Conservation (phyloP, 2,329 filamentous ascomycete genomes). For the Apiospora pterosperma region DNA sequence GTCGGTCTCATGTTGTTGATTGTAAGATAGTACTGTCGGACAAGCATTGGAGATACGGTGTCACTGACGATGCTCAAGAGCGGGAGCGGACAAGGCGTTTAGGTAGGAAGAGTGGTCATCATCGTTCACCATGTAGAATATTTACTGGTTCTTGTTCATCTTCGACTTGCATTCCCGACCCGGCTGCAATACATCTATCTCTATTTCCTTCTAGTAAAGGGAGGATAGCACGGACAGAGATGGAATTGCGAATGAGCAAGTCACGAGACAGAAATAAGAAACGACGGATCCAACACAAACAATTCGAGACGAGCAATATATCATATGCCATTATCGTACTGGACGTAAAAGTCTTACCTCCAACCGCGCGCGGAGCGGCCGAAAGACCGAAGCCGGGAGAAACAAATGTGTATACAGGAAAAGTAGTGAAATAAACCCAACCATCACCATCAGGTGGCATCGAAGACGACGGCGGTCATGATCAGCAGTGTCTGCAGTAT, state of each 20-base stretch:
- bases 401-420: background rate
- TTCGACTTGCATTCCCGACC: background rate
- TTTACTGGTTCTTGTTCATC: background rate
- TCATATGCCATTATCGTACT: conserved; percentile 1
- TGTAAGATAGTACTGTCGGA: background rate
- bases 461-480: background rate
- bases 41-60: background rate
- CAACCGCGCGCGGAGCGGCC: background rate
- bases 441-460: background rate
- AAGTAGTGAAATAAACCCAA: background rate
- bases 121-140: background rate
- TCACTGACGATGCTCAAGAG: background rate
- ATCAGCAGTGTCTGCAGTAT: background rate
- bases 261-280: no score
- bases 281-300: background rate
- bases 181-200: background rate
- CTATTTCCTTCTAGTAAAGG: no score
- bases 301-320: background rate
- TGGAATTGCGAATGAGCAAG: no score
- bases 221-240: no score
- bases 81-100: background rate
- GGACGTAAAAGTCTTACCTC: background rate
- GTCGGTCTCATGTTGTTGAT: no score
- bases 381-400: background rate
- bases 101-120: background rate